Evolutionary conservation across 768 basidiomycete genomes (phyloP).

Genomic region (Ephemerocybe angulata): DNA sequence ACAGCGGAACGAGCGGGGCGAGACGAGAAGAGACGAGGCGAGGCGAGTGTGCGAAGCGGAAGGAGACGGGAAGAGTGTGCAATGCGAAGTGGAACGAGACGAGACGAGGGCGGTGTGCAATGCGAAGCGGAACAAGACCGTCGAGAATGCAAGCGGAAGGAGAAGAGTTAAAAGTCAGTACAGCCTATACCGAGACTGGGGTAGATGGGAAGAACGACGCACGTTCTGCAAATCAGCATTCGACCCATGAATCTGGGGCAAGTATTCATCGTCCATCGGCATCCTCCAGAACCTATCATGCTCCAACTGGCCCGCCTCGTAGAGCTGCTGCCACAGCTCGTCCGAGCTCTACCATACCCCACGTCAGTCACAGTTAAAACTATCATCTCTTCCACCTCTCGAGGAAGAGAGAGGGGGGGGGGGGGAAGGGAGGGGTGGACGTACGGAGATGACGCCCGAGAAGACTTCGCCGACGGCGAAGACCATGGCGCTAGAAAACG

Average conservation of each 20-base stretch:
- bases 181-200: background rate
- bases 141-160: too few species aligned
- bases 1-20: background rate
- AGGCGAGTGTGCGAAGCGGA: too few species aligned
- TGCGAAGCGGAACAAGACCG: too few species aligned
- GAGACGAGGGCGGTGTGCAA: too few species aligned
- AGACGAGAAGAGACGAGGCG: background rate
- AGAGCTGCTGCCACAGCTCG: constrained; percentile 66
- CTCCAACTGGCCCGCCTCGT: constrained; percentile 66
- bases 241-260: constrained; percentile 68
- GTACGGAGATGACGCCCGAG: constrained; percentile 75
- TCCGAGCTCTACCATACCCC: constrained; percentile 72
- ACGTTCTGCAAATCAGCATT: constrained; percentile 85
- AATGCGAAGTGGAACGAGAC: too few species aligned
- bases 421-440: constrained; percentile 20
- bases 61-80: too few species aligned
- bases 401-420: too few species aligned
- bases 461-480: constrained; percentile 73
- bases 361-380: background rate
- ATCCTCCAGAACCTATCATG: constrained; percentile 88
- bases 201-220: constrained; percentile 11
- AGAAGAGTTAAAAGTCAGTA: too few species aligned
- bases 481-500: constrained; percentile 58
- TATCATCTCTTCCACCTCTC: too few species aligned
- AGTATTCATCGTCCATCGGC: constrained; percentile 82